Percentiles rank a stretch among this genome's conserved stretches.
phyloP scores from a whole-genome alignment of 495 filamentous ascomycete species.

The Lepidopterella palustris region DNA sequence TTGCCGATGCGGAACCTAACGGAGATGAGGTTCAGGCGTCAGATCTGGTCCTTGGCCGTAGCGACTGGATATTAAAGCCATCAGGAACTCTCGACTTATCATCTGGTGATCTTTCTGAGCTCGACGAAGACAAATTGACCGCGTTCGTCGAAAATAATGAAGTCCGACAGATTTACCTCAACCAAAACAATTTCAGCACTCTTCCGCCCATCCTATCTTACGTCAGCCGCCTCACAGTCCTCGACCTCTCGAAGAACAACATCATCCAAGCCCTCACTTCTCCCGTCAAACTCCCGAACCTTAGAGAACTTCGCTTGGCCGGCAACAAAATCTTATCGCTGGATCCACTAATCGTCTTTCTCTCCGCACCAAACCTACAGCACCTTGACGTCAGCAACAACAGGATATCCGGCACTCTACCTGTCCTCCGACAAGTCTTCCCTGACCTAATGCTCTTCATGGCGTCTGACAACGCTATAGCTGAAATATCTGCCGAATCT shows the following conservation, averaged over 20 bases:
- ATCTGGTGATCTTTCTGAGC: constrained; percentile 35
- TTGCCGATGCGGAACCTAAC: constrained; percentile 6
- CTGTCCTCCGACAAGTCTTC: constrained; percentile 50
- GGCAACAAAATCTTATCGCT: constrained; percentile 62
- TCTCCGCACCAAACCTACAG: constrained; percentile 64
- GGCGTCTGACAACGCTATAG: constrained; percentile 69
- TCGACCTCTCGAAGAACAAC: constrained; percentile 77
- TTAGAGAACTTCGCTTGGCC: constrained; percentile 68
- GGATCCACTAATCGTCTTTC: constrained; percentile 51
- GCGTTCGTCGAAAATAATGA: constrained; percentile 40
- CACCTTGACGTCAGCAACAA: constrained; percentile 77
- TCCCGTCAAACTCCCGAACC: constrained; percentile 59
- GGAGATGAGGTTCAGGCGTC: not conserved
- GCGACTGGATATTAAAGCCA: constrained; percentile 27
- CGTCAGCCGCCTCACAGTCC: constrained; percentile 57
- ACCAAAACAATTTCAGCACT: constrained; percentile 64
- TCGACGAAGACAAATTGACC: constrained; percentile 47
- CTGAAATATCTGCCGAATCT: constrained; percentile 62
- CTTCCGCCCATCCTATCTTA: constrained; percentile 66
- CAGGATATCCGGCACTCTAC: constrained; percentile 59
- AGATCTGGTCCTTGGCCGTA: not conserved
- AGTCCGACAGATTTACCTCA: constrained; percentile 56
- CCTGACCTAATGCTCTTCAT: constrained; percentile 60
- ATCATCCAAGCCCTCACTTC: constrained; percentile 57
- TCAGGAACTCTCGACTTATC: constrained; percentile 38